Evolutionary conservation across 1,284 basidiomycete species (phyloP), one percentile per base, ranked within the genome.

Genomic region (Ceratobasidium sp.): DNA sequence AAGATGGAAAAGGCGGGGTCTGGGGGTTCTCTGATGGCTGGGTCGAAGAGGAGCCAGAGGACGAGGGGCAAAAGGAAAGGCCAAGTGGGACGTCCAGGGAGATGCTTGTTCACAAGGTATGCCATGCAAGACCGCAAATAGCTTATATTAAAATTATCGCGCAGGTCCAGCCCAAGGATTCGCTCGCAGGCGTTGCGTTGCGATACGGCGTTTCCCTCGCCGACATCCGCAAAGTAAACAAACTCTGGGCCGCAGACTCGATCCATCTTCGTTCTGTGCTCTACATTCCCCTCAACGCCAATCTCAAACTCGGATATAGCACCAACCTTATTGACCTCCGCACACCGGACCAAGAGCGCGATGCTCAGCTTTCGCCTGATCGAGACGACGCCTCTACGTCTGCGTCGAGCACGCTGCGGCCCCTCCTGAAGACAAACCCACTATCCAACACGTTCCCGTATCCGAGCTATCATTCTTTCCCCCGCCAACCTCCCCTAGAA

Each of bases 201-300:
- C 90, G 89, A 73, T 96, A 96, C 77, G 93, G 92, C 2, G 89
- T 95, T 67, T 85, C 88, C 81, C 75, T 82, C 55, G 84, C 91
- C 13, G 88, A 90, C n/a, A 82, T 98, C 13, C 88, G 94, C 53
- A 85, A 87, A 73, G 88, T 87, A 45, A 98, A 98, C 78, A 92
- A 94, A 72, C 82, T 98, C 3, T 97, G 94, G 94, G 79, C 92
- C 0, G 90, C 91, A 15, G 95, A 97, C 77, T 85, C 92, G 0
- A 90, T 98, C 55, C 92, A 96, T 78, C 83, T 94, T 38, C 89
- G 94, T 43, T 88, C 88, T 47, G 82, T 87, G 7, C 85, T 98
- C 49, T 89, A 91, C 75, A 90, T 97, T 69, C 94, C 94, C 0
- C 76, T 84, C 49, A 81, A 81, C 40, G 77, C 78, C 47, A 72